Evolutionary conservation across 257 asterid genomes (phyloP).

Genomic region (Fraxinus cuspidata): DNA sequence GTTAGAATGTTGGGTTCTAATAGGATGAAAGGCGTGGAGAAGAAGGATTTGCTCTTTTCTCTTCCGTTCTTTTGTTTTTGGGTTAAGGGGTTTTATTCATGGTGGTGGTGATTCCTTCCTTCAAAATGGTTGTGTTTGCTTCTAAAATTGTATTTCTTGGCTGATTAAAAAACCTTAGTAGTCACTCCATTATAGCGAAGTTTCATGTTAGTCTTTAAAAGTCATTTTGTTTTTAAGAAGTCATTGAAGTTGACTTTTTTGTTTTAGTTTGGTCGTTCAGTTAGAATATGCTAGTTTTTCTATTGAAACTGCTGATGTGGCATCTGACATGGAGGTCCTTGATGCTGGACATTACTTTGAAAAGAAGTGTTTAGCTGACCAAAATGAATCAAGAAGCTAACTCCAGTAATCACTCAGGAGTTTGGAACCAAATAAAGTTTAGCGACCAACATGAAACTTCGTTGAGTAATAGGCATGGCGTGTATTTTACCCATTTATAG

Average conservation of each 20-base stretch:
- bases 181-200: not conserved
- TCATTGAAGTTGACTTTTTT: not conserved
- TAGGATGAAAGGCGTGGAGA: not conserved
- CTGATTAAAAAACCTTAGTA: not conserved
- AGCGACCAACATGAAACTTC: not conserved
- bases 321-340: not conserved
- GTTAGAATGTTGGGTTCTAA: not conserved
- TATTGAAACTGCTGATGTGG: not conserved
- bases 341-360: not conserved
- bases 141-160: not conserved
- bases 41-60: not conserved
- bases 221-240: not conserved
- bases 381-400: not conserved
- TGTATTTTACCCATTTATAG: not conserved
- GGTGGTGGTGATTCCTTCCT: not conserved
- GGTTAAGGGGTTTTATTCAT: not conserved
- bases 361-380: not conserved
- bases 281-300: not conserved
- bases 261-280: not conserved
- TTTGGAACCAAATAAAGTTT: not conserved
- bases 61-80: not conserved
- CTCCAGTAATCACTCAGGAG: not conserved
- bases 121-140: not conserved
- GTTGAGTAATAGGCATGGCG: not conserved
- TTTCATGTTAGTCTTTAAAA: not conserved